These are phyloP conservation scores for Camellia sinensis DNA, from an alignment of 148 eudicot genomes.

Conservation along the genomic window DNA sequence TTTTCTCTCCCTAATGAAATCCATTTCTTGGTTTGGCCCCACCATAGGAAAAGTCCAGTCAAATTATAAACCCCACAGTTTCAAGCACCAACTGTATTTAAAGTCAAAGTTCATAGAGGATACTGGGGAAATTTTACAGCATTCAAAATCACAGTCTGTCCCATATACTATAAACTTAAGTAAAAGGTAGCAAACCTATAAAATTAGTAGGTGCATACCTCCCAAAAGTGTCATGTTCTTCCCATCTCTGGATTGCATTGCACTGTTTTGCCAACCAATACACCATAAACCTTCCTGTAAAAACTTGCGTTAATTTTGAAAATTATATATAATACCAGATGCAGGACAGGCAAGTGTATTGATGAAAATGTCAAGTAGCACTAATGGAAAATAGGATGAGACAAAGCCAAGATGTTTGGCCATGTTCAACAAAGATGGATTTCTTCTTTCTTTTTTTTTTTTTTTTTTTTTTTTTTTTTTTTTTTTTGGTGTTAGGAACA, in stretches of 20 bases:
- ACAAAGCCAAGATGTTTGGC: neutral
- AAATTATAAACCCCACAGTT: neutral
- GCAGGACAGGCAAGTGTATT: neutral
- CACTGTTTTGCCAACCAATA: constrained; percentile 92
- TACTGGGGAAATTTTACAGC: neutral
- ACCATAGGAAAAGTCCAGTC: neutral
- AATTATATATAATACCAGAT: neutral
- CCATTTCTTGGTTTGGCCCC: no score
- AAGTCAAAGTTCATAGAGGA: neutral
- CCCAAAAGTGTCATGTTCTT: constrained; percentile 73
- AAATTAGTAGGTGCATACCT: constrained; percentile 38
- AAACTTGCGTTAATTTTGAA: neutral
- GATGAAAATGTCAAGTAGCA: neutral
- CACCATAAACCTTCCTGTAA: constrained; percentile 85
- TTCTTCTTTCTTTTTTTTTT: neutral
- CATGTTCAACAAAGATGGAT: neutral
- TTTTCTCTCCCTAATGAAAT: no score
- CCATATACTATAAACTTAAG: no score
- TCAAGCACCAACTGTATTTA: neutral
- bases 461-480: no score
- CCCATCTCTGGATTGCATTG: constrained; percentile 55
- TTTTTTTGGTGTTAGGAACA: no score
- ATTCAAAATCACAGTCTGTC: no score
- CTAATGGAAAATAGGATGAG: neutral
- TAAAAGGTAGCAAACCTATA: no score